Conservation (phyloP, 345 rosid species). For the Litchi chinensis region DNA sequence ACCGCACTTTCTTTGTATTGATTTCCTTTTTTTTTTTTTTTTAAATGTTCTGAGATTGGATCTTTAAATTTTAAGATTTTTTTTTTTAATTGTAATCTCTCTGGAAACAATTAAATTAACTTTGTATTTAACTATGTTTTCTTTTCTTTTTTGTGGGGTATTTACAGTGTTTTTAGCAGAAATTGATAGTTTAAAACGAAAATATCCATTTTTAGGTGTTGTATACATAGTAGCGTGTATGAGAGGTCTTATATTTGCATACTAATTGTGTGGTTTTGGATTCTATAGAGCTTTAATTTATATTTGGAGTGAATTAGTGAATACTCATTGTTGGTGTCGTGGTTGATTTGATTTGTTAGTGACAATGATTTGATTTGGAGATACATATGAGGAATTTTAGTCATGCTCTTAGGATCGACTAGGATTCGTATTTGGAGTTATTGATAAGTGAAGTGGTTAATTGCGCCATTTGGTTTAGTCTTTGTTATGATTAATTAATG, state of each 20-base stretch:
- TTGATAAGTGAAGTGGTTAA: neutral
- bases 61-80: neutral
- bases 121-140: neutral
- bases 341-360: neutral
- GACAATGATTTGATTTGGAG: neutral
- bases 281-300: neutral
- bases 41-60: constrained; percentile 2
- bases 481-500: neutral
- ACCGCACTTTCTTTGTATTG: neutral
- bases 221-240: neutral
- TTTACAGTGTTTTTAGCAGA: neutral
- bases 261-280: neutral
- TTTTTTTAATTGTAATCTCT: neutral
- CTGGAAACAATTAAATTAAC: neutral
- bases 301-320: neutral
- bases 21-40: neutral
- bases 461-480: neutral
- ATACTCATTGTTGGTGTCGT: neutral
- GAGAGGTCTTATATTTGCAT: neutral
- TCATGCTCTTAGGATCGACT: neutral
- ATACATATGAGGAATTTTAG: neutral
- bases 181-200: neutral
- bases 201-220: too few relatives aligned
- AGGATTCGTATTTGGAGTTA: neutral
- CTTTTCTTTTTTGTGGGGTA: neutral